Evolutionary conservation across 2,329 filamentous ascomycete species (phyloP), one percentile per base, ranked within the genome.

Genomic region (Epichloe uncinata): DNA sequence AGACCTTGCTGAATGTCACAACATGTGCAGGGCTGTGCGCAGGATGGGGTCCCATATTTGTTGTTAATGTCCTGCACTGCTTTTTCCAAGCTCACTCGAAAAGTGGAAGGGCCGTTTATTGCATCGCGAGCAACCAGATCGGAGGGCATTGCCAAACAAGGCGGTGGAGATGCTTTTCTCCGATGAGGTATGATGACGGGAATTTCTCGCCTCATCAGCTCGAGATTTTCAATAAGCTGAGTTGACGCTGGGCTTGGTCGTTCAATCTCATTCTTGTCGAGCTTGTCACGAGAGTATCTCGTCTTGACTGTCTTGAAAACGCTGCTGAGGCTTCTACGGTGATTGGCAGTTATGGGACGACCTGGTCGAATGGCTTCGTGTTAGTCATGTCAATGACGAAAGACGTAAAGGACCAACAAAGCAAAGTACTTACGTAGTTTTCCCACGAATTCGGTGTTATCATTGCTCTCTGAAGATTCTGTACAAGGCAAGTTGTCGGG

Each of bases 51-150:
- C 42, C 52, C 57, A 42, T 63, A 61, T 42, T 63, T 60, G 45
- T 52, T 50, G 42, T 62, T 58, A 47, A 64, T 62, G 30, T 61
- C 59, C 33, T 59, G 56, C 5, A 58, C 62, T 38, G 59, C 58
- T 46, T 61, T 61, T 42, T 66, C 63, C 30, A 67, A 53, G 33
- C 50, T 56, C 30, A 54, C 52, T 42, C 58, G 55, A 48, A 66
- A 62, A 5, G 61, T 61, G 8, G 59, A 62, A 2, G 61, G 34
- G 12, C 48, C 50, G 15, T 26, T 22, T 13, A 48, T 26, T 9
- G 37, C 20, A 11, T 61, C 46, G 56, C 55, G 33, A 58, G 53
- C 15, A 62, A 44, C 11, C 46, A 64, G 37, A 20, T 62, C 61
- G 30, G 53, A 53, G 15, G 63, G 52, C 47, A 63, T 50, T n/a